Evolutionary conservation across 2,329 filamentous ascomycete genomes (phyloP), one percentile per base, ranked within the genome.

Genomic region (Penicillium corylophilum): DNA sequence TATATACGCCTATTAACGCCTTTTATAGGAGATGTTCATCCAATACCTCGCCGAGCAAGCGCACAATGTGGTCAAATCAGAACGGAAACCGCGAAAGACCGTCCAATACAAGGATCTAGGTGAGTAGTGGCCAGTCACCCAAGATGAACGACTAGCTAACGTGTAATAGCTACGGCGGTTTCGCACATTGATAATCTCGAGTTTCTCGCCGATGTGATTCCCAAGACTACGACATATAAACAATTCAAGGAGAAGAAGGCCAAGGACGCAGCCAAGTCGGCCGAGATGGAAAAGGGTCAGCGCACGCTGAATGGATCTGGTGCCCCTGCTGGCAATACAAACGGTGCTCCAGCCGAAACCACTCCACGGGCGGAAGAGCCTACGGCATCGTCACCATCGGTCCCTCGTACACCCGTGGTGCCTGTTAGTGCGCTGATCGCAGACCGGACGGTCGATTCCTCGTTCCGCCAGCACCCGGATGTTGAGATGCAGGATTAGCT

Each of bases 31-130:
- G 75, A 86, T 96, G 81, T 97, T 99, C 76, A 87, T 99, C 61
- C 90, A 96, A 71, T 88, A 97, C 71, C 82, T 99, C 23, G 86
- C 92, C 18, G 82, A 88, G 56, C 89, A 95, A 70, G 87, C 88
- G 23, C 86, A 95, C 70, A 92, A 89, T 65, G 89, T 95, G 64
- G 88, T 92, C 64, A 95, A 94, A 68, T 82, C 91, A 1, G 94
- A 97, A 74, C 84, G 88, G 63, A 97, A 97, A 71, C 93, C 93
- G 5, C 82, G 94, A 50, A 85, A 92, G 54, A 96, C 95, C 66
- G 88, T 99, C 56, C 94, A 97, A 71, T 99, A 99, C 77, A 90
- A 90, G 68, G 94, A 99, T 72, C 81, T 99, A 38, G 87, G 89
- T 91, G 77, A 51, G 80, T 65, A 20, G 23, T 36, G 23, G 18